phyloP scores from a whole-genome alignment of 2,329 filamentous ascomycete species.

The Tricladium varicosporioides region DNA sequence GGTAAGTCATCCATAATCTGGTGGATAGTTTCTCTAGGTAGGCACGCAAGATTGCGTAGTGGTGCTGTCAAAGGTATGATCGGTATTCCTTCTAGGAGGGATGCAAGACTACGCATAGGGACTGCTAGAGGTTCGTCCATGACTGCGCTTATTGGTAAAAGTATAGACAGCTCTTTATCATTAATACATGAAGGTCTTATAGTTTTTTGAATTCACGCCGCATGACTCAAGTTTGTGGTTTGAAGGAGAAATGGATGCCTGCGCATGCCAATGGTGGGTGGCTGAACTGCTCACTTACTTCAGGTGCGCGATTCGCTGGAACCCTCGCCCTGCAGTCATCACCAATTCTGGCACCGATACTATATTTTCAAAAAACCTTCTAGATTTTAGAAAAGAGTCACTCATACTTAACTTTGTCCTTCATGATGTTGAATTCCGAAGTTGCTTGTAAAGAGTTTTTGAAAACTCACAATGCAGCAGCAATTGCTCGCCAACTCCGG shows the following conservation, averaged over 20 bases:
- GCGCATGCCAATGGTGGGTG: background rate
- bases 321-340: background rate
- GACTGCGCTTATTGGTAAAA: no score
- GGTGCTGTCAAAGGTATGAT: background rate
- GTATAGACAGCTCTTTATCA: no score
- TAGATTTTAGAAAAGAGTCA: background rate
- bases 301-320: no score
- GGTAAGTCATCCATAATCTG: background rate
- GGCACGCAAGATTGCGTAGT: background rate
- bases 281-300: no score
- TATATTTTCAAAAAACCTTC: background rate
- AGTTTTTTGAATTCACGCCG: no score
- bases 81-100: background rate
- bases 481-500: slow-evolving; percentile 16
- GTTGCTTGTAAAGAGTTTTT: slow-evolving; percentile 10
- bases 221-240: background rate
- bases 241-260: no score
- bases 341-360: background rate
- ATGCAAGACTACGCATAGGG: background rate
- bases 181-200: no score
- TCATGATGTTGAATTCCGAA: slow-evolving; percentile 9
- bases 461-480: slow-evolving; percentile 2
- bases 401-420: background rate
- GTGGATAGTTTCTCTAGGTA: background rate
- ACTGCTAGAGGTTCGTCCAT: no score